phyloP scores from a whole-genome alignment of 345 rosid genomes.

The Gossypium mustelinum region DNA sequence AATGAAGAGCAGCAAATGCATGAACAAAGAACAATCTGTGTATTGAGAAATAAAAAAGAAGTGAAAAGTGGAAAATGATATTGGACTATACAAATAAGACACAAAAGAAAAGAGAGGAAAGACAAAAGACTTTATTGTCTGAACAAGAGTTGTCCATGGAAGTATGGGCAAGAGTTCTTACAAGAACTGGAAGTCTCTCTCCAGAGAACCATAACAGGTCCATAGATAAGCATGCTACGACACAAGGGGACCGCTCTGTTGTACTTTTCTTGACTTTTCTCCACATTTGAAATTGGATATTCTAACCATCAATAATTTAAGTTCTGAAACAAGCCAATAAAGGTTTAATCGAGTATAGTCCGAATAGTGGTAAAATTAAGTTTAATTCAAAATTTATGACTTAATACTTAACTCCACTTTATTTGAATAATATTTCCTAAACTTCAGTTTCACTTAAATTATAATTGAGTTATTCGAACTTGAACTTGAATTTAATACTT shows the following conservation, averaged over 20 bases:
- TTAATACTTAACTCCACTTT: too few relatives aligned
- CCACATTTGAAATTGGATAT: conserved; percentile 23
- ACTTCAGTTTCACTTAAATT: too few relatives aligned
- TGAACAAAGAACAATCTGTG: neutral
- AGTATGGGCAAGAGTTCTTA: conserved; percentile 18
- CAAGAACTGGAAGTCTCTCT: conserved; percentile 8
- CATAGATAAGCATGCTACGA: conserved; percentile 19
- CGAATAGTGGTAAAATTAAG: too few relatives aligned
- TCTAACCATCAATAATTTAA: conserved; percentile 12
- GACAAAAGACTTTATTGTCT: conserved; percentile 12
- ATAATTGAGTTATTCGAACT: too few relatives aligned
- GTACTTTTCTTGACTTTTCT: conserved; percentile 17
- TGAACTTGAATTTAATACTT: too few relatives aligned
- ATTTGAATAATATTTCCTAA: too few relatives aligned
- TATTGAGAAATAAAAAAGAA: neutral
- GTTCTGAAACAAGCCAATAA: neutral
- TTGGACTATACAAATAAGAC: neutral
- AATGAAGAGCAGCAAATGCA: neutral
- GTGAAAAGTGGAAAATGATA: neutral
- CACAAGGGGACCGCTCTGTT: conserved; percentile 30
- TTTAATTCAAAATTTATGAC: too few relatives aligned
- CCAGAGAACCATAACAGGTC: conserved; percentile 10
- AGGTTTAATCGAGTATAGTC: too few relatives aligned
- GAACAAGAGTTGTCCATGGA: conserved; percentile 9
- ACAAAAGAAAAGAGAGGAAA: neutral